Evolutionary conservation across 352 stramenopile species (phyloP).

Genomic region (Globisporangium parvum): DNA sequence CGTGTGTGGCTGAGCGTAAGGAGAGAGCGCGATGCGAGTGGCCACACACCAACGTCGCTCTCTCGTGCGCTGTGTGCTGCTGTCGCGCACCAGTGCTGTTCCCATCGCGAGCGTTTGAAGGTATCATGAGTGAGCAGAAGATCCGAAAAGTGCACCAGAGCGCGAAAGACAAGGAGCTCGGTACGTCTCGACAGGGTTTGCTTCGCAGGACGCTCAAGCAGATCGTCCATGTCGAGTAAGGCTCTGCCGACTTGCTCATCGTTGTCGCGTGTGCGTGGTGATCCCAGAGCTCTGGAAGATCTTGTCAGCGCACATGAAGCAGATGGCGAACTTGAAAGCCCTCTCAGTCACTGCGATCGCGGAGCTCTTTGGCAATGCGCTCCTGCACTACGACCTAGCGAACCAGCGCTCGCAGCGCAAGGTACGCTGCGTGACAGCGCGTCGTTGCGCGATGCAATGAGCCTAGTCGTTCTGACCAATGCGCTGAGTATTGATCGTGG

Average conservation of each 20-base stretch:
- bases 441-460: neutral
- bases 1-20: neutral
- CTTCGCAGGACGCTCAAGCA: conserved; percentile 5
- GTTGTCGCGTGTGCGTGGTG: neutral
- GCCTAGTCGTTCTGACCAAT: neutral
- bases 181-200: conserved; percentile 14
- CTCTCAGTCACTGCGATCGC: conserved; percentile 30
- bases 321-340: conserved; percentile 38
- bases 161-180: conserved; percentile 62
- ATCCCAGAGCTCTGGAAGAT: conserved; percentile 63
- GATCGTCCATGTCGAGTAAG: neutral
- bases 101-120: conserved; percentile 63
- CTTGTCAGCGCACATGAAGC: conserved; percentile 48
- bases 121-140: conserved; percentile 76
- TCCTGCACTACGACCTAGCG: conserved; percentile 43
- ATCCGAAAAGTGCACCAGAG: conserved; percentile 71
- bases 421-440: conserved; percentile 17
- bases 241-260: neutral
- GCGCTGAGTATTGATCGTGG: neutral
- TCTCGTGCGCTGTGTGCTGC: neutral
- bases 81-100: conserved; percentile 43
- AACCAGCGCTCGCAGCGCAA: conserved; percentile 69
- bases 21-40: neutral
- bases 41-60: neutral
- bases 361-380: conserved; percentile 42